Base-by-base conservation (phyloP, 352 stramenopile genomes). In the Peronosclerospora sorghi region DNA sequence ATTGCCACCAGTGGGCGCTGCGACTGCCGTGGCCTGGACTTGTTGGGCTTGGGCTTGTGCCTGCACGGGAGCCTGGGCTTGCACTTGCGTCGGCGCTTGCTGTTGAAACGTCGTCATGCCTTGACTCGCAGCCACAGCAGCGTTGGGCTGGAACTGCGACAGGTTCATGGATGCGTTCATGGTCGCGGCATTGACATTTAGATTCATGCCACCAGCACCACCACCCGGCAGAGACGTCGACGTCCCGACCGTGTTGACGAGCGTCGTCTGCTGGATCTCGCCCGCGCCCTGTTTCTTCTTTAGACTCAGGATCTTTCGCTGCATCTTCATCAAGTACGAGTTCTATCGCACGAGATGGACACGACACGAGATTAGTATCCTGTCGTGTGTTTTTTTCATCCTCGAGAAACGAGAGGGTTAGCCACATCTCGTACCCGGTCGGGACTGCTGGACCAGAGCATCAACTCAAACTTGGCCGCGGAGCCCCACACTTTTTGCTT, bases 401-500 rank as follows among this genome's bases (percentile, higher is more conserved):
- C n/a, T n/a, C n/a, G n/a, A n/a, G n/a, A n/a, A n/a, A n/a, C n/a
- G n/a, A n/a, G n/a, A n/a, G n/a, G n/a, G n/a, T n/a, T n/a, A n/a
- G n/a, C n/a, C 12, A 12, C 15, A 20, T 24, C 61, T 29, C 18
- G 37, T 58, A 87, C 75, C 39, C 67, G 64, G 43, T 87, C 75
- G 32, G 54, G 56, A 32, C 69, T 84, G 47, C 75, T 87, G 39
- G 75, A 81, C 78, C 78, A 90, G 20, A 86, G 53, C 73, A 84
- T 88, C 52, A 90, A 58, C 63, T 90, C 78, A 48, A 90, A 90
- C 64, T 90, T 90, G 48, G 78, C 74, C 1, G 78, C 78, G 17
- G 78, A 88, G 36, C 71, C 62, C 78, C 78, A 90, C 27, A 88
- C 78, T 50, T 88, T 87, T 53, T 88, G 78, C 54, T 85, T 83